A percentile compares a stretch with the other conserved stretches of the same genome.
phyloP scores from a whole-genome alignment of 768 basidiomycete species.

The Pluteus cervinus region DNA sequence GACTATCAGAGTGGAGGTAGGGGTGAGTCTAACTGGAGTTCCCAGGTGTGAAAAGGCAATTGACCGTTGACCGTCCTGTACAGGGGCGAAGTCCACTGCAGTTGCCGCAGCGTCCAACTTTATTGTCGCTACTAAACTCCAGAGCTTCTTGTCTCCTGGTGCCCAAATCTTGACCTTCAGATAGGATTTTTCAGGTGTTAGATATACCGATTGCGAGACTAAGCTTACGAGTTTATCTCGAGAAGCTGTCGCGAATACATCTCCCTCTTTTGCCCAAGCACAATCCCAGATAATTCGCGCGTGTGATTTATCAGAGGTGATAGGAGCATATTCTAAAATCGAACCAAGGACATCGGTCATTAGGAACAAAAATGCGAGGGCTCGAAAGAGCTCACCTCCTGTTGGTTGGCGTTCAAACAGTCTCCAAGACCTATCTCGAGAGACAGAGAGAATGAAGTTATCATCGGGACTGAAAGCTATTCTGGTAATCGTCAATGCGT shows the following conservation, averaged over 20 bases:
- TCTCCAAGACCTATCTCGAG: conserved; percentile 90
- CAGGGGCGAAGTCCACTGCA: conserved; percentile 64
- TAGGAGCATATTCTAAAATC: conserved; percentile 52
- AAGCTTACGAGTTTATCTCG: conserved; percentile 71
- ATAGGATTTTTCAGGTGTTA: neutral
- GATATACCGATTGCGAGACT: neutral
- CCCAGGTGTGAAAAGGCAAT: too few species aligned
- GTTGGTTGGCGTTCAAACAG: conserved; percentile 51
- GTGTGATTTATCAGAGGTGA: conserved; percentile 78
- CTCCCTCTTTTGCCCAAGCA: conserved; percentile 73
- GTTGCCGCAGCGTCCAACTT: conserved; percentile 77
- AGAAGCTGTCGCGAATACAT: conserved; percentile 87
- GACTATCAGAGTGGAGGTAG: too few species aligned
- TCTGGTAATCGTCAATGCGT: conserved; percentile 83
- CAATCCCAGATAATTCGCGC: conserved; percentile 95
- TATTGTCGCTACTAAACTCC: conserved; percentile 55
- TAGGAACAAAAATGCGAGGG: neutral
- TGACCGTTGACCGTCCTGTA: conserved; percentile 12
- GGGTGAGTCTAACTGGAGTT: too few species aligned
- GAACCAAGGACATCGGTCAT: neutral
- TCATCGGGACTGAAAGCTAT: conserved; percentile 90
- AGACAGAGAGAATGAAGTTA: conserved; percentile 71
- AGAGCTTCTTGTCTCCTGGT: conserved; percentile 32
- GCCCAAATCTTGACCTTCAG: conserved; percentile 82
- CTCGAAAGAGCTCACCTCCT: conserved; percentile 27